Evolutionary conservation across 192 early-diverging fungal species (phyloP).

Genomic region (Gaertneriomyces sp.): DNA sequence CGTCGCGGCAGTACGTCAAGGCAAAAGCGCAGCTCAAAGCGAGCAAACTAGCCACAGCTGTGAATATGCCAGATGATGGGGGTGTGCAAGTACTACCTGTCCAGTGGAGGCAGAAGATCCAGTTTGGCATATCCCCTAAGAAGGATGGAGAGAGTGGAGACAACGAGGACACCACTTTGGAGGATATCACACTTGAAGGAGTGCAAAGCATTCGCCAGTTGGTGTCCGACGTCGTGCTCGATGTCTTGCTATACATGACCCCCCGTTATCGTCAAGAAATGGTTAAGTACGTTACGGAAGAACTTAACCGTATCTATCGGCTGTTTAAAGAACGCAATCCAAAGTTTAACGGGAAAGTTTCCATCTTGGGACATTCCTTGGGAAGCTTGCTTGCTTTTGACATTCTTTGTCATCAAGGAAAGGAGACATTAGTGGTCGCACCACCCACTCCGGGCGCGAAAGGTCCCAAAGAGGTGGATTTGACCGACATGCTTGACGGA

Average conservation of each 20-base stretch:
- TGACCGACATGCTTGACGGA: slow-evolving; percentile 41
- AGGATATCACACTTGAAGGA: slow-evolving; percentile 77
- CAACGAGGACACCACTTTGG: slow-evolving; percentile 62
- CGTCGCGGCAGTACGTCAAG: slow-evolving; percentile 41
- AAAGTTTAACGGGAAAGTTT: slow-evolving; percentile 72
- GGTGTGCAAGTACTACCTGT: slow-evolving; percentile 77
- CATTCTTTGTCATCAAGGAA: slow-evolving; percentile 62
- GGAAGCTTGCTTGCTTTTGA: slow-evolving; percentile 77
- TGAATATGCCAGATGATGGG: slow-evolving; percentile 38
- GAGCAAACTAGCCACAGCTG: slow-evolving; percentile 24
- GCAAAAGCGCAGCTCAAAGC: slow-evolving; percentile 13
- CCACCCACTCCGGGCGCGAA: not conserved
- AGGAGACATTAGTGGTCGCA: not conserved
- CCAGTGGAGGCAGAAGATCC: slow-evolving; percentile 76
- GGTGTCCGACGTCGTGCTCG: slow-evolving; percentile 79
- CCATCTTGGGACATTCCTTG: slow-evolving; percentile 75
- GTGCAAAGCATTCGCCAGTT: slow-evolving; percentile 75
- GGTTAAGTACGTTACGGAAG: slow-evolving; percentile 69
- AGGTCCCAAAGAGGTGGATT: slow-evolving; percentile 39
- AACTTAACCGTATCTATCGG: slow-evolving; percentile 72
- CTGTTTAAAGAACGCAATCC: slow-evolving; percentile 72
- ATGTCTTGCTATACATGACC: slow-evolving; percentile 83
- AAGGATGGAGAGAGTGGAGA: slow-evolving; percentile 28
- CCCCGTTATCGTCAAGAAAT: slow-evolving; percentile 77
- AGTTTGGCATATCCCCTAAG: slow-evolving; percentile 61